Conservation (phyloP, 2,329 filamentous ascomycete genomes). For the Fusarium citri region DNA sequence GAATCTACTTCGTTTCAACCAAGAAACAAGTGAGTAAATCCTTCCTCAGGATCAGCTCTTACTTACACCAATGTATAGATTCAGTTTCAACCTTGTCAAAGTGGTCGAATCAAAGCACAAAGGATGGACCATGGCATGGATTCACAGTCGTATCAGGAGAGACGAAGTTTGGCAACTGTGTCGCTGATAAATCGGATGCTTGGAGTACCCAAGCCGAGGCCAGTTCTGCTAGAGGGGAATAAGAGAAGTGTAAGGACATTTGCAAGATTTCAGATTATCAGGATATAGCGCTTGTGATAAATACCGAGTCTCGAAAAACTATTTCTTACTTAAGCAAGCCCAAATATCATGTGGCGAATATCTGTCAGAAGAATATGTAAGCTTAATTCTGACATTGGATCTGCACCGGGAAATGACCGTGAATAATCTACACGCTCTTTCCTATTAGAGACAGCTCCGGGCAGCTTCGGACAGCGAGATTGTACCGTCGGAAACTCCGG, state of each 20-base stretch:
- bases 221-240: not conserved
- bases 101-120: not conserved
- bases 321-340: not conserved
- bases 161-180: accelerated
- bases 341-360: not conserved
- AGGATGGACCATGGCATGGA: not conserved
- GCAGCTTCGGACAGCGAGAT: not conserved
- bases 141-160: not conserved
- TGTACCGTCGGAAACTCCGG: conserved; percentile 7
- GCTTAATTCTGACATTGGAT: not conserved
- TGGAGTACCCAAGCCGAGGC: not conserved
- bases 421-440: accelerated
- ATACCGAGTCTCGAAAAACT: not conserved
- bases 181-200: accelerated
- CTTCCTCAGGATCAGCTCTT: too few species aligned
- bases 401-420: not conserved
- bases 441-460: not conserved
- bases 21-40: too few species aligned
- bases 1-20: too few species aligned
- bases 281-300: too few species aligned
- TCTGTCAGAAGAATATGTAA: not conserved
- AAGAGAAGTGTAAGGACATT: too few species aligned
- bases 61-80: accelerated
- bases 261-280: too few species aligned
- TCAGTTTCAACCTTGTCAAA: not conserved